Evolutionary conservation across 768 basidiomycete genomes (phyloP), one percentile per base, ranked within the genome.

Genomic region (Porphyrellus cyaneotinctus): DNA sequence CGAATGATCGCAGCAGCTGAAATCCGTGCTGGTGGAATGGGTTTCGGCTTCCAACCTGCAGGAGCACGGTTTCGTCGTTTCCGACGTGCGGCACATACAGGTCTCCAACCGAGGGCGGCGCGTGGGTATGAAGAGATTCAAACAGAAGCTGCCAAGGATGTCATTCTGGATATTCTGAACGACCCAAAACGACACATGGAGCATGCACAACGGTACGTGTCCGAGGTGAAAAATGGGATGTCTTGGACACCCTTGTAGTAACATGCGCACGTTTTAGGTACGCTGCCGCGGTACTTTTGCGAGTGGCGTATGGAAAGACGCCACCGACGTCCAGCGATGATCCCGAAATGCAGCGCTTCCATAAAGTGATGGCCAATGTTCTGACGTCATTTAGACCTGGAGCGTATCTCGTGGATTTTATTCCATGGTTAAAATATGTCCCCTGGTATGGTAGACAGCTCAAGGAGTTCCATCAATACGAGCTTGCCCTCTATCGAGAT

Each of bases 1-100:
- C 58, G 60, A 2, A 68, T 65, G 18, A 77, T 83, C 38, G 72
- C 83, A 0, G 82, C 74, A 0, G 76, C 77, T 1, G 81, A 83
- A 37, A 79, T 79, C 0, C 67, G 83, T 1, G 78, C 77, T 0
- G 76, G 77, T 2, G 80, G 78, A 0, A 81, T 83, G 82, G 67
- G 80, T 23, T 70, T 79, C 23, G 48, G 83, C 30, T 60, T 82
- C 3, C 75, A 74, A 5, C 72, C 72, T 0, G 74, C 72, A 2
- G 80, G 81, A 1, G 81, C 81, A 6, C 67, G 76, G 22, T 81
- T 82, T 57, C 80, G 80, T 64, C 80, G 80, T 59, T 75, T 83
- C 68, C 51, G 57, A 42, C 79, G 79, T 36, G 79, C 80, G 1
- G 68, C 81, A 2, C 80, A 82, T 52, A 73, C 77, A 0, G 76